These are phyloP conservation scores for Ophiosphaerella herpotricha DNA, from an alignment of 2,329 filamentous ascomycete genomes.

Conservation along the genomic window DNA sequence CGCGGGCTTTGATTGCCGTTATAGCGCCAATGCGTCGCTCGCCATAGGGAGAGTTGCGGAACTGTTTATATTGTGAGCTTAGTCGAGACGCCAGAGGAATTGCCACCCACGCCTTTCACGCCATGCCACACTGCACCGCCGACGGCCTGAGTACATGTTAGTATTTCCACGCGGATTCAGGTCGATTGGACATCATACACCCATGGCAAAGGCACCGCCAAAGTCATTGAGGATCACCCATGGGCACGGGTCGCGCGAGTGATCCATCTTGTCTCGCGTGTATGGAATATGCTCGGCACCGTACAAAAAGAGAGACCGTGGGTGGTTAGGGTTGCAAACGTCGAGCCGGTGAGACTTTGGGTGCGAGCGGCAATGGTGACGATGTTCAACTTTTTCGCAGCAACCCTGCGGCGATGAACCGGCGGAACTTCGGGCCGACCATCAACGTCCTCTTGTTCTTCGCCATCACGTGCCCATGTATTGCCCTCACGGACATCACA, in stretches of 20 bases:
- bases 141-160: constrained; percentile 41
- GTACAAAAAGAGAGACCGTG: neutral
- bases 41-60: constrained; percentile 65
- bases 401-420: constrained; percentile 15
- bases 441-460: constrained; percentile 1
- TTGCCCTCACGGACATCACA: too few relatives aligned
- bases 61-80: constrained; percentile 26
- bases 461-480: neutral
- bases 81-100: neutral
- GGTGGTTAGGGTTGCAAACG: constrained; percentile 3
- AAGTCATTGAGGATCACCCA: constrained; percentile 98
- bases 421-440: constrained; percentile 23
- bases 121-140: constrained; percentile 80
- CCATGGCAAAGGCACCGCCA: constrained; percentile 95
- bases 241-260: constrained; percentile 94
- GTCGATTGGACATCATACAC: constrained; percentile 63
- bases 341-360: constrained; percentile 13
- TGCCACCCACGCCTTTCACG: constrained; percentile 79
- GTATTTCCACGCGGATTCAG: constrained; percentile 4
- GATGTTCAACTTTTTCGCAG: constrained; percentile 37
- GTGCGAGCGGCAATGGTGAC: constrained; percentile 18
- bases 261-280: constrained; percentile 69
- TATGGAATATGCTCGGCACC: constrained; percentile 33
- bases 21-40: constrained; percentile 92
- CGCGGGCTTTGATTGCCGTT: constrained; percentile 96